A percentile compares a stretch with the other conserved stretches of the same genome.
phyloP scores from a whole-genome alignment of 2,329 filamentous ascomycete genomes.

The Sarocladium oryzae region DNA sequence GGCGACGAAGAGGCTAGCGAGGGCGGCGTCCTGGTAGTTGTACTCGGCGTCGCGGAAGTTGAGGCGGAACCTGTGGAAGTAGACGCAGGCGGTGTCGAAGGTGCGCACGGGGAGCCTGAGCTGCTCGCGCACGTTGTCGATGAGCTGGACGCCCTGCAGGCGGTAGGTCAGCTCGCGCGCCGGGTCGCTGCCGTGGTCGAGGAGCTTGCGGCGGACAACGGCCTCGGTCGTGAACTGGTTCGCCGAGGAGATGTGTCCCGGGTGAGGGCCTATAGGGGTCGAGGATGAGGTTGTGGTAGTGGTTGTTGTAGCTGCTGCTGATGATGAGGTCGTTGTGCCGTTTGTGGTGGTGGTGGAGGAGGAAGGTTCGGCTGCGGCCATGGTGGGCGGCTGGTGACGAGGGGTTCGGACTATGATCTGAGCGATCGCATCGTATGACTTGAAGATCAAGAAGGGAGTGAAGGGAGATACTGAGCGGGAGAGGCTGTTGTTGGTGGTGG shows the following conservation, averaged over 20 bases:
- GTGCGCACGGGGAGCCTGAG: conserved; percentile 86
- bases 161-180: conserved; percentile 74
- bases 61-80: conserved; percentile 90
- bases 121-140: conserved; percentile 74
- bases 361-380: neutral
- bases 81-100: conserved; percentile 83
- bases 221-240: conserved; percentile 71
- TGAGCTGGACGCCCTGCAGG: conserved; percentile 80
- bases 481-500: too few relatives aligned
- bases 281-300: conserved; percentile 9
- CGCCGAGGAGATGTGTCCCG: conserved; percentile 42
- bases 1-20: conserved; percentile 82
- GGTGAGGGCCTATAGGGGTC: conserved; percentile 33
- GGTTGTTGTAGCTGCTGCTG: too few relatives aligned
- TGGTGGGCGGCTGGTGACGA: neutral
- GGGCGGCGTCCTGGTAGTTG: conserved; percentile 77
- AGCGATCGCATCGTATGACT: neutral
- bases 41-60: conserved; percentile 82
- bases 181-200: conserved; percentile 63
- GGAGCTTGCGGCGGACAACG: conserved; percentile 64
- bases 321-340: neutral
- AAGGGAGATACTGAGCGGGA: too few relatives aligned
- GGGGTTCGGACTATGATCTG: neutral
- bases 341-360: neutral
- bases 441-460: too few relatives aligned